A percentile compares a stretch with the other conserved stretches of the same genome.
Conservation (phyloP, 2,329 filamentous ascomycete genomes). For the Falciphora oryzae region DNA sequence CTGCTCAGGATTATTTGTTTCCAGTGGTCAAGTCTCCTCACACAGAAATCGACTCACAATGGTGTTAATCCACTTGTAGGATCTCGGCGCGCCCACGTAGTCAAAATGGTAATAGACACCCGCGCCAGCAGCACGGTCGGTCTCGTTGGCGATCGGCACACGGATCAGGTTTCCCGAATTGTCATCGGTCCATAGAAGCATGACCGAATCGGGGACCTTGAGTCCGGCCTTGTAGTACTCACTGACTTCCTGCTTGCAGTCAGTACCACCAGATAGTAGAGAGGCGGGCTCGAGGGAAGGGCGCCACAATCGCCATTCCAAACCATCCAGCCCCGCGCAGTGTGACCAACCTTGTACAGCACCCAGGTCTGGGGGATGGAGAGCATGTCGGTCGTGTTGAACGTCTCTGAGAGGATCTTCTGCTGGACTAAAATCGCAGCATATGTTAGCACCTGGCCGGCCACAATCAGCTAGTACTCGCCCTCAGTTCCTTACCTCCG, state of each 20-base stretch:
- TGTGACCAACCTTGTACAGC: constrained; percentile 40
- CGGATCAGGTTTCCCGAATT: constrained; percentile 57
- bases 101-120: constrained; percentile 53
- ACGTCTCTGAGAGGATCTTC: constrained; percentile 11
- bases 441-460: background rate
- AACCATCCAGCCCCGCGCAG: no score
- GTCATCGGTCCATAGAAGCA: constrained; percentile 57
- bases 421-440: background rate
- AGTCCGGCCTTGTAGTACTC: constrained; percentile 53
- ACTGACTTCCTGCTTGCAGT: constrained; percentile 33
- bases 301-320: no score
- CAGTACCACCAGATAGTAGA: background rate
- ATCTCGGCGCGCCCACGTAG: constrained; percentile 52
- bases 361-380: constrained; percentile 53
- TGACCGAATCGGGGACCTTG: constrained; percentile 55
- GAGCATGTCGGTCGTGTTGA: background rate
- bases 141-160: constrained; percentile 50
- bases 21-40: no score
- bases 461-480: background rate
- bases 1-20: background rate
- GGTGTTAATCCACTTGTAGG: constrained; percentile 62
- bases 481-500: background rate
- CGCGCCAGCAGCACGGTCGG: constrained; percentile 45
- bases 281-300: background rate
- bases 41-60: constrained; percentile 26